Evolutionary conservation across 345 rosid species (phyloP), one percentile per base, ranked within the genome.

Genomic region (Arabidopsis arenosa): DNA sequence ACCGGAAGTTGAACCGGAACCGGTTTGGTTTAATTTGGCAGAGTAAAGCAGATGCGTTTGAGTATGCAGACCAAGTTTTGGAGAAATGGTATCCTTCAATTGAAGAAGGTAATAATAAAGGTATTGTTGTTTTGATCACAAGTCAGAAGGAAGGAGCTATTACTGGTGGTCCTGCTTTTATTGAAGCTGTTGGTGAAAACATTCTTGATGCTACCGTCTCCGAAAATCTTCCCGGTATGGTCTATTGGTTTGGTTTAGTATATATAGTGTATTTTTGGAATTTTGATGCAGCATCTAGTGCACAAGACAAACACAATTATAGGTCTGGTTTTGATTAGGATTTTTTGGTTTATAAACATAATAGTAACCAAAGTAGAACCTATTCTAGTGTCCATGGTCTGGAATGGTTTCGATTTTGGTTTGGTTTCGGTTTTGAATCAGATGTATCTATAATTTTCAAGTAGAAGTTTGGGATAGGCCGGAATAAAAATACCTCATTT

Each of bases 41-140:
- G 98, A 95, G 96, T 84, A 95, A 95, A 83, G 99, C 99, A 72
- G 99, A 95, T 89, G 99, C 99, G 26, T 95, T 92, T 63, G 99
- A 95, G 90, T 92, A 87, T 75, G 97, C 97, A 69, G 99, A 95
- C 77, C 97, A 92, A 83, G 93, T 95, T 45, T 78, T 95, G 74
- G 99, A 95, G 83, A 81, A 79, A 56, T 95, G 97, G 97, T 95
- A 92, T 80, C 99, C 99, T 9, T 80, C 89, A 0, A 77, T 95
- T 48, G 97, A 95, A 84, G 90, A 89, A 21, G 99, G 97, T 21
- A 95, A 72, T 77, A 89, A 87, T 63, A 95, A 92, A 70, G 99
- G 99, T 51, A 90, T 90, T 76, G 96, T 89, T 54, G 97, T 95
- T 63, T 89, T 95, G 53, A 83, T 95, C 45, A 92, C 97, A 32